Evolutionary conservation across 73 alveolate genomes (phyloP).

Genomic region (Paramecium bursaria): DNA sequence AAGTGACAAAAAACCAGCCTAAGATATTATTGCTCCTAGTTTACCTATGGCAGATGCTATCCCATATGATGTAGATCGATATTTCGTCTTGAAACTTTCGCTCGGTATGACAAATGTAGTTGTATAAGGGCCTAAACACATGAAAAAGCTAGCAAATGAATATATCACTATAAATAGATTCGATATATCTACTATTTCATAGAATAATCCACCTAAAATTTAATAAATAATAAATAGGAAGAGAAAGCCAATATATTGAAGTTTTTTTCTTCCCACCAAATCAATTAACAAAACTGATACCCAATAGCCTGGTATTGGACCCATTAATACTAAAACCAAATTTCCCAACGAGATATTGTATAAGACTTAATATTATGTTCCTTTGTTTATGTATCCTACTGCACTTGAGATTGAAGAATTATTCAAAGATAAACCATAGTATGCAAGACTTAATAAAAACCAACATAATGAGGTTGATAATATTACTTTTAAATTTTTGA

Average conservation of each 20-base stretch:
- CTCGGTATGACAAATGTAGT: conserved; percentile 65
- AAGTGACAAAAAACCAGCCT: conserved; percentile 28
- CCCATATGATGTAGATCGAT: conserved; percentile 64
- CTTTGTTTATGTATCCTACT: not conserved
- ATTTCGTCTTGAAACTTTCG: conserved; percentile 38
- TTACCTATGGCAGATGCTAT: conserved; percentile 45
- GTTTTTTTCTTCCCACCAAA: conserved; percentile 18
- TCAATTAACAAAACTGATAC: conserved; percentile 44
- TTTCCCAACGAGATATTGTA: not conserved
- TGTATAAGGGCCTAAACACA: conserved; percentile 42
- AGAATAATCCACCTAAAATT: not conserved
- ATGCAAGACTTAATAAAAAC: conserved; percentile 31
- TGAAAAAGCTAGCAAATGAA: conserved; percentile 28
- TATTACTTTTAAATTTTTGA: not conserved
- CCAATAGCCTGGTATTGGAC: conserved; percentile 65
- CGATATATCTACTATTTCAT: not conserved
- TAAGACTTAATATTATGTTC: not conserved
- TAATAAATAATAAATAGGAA: conserved; percentile 9
- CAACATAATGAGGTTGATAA: conserved; percentile 20
- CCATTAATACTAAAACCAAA: conserved; percentile 15
- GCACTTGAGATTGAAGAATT: not conserved
- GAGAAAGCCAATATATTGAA: conserved; percentile 23
- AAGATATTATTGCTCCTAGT: conserved; percentile 18
- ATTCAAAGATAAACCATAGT: conserved; percentile 25
- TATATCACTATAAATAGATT: not conserved